Evolutionary conservation across 1,284 basidiomycete species (phyloP).

Genomic region (Mycosarcoma maydis): DNA sequence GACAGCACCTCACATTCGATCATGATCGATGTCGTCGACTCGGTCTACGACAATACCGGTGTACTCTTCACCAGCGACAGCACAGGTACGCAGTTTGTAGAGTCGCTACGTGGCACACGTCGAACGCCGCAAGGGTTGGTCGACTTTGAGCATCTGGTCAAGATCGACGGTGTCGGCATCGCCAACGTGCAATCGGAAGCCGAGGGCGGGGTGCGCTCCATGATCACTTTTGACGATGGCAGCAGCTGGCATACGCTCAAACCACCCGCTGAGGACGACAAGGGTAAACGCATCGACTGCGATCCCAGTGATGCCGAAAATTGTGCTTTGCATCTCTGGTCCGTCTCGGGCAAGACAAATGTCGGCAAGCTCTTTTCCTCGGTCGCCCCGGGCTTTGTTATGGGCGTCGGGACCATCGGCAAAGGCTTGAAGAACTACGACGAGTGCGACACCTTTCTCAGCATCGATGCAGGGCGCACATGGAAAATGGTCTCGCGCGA

Average conservation of each 20-base stretch:
- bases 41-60: conserved; percentile 74
- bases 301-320: conserved; percentile 72
- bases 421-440: conserved; percentile 78
- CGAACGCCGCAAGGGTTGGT: conserved; percentile 87
- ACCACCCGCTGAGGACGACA: conserved; percentile 74
- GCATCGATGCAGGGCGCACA: conserved; percentile 84
- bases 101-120: conserved; percentile 88
- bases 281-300: conserved; percentile 76
- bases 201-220: conserved; percentile 76
- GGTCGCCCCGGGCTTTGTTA: conserved; percentile 89
- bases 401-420: conserved; percentile 92
- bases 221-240: conserved; percentile 92
- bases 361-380: conserved; percentile 92
- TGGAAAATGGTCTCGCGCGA: conserved; percentile 83
- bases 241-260: conserved; percentile 79
- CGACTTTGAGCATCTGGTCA: conserved; percentile 90
- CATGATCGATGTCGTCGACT: conserved; percentile 81
- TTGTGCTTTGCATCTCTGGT: conserved; percentile 90
- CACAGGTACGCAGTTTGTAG: conserved; percentile 93
- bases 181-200: conserved; percentile 81
- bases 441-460: conserved; percentile 92
- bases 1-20: conserved; percentile 91
- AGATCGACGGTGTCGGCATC: conserved; percentile 91
- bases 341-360: conserved; percentile 89
- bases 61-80: conserved; percentile 93